Conservation (phyloP, 169 alveolate species). For the Plasmodium relictum region DNA sequence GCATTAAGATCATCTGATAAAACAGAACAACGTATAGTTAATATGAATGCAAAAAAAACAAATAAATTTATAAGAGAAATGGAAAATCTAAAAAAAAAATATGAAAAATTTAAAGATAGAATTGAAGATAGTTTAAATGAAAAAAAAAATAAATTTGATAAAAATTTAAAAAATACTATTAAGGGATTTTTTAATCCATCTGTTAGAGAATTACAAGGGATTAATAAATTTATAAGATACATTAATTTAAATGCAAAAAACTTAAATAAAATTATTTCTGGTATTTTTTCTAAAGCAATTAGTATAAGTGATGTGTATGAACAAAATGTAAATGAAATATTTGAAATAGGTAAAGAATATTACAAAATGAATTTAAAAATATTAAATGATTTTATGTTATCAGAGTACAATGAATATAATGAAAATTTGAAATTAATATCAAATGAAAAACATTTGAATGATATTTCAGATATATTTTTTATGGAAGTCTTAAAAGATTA, state of each 20-base stretch:
- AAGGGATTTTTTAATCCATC: constrained; percentile 31
- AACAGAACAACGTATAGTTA: constrained; percentile 23
- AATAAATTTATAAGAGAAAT: constrained; percentile 26
- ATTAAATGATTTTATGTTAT: constrained; percentile 7
- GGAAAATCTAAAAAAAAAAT: constrained; percentile 36
- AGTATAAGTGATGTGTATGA: constrained; percentile 59
- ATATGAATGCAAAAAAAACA: constrained; percentile 37
- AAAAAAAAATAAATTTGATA: constrained; percentile 40
- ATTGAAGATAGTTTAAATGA: constrained; percentile 32
- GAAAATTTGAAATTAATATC: constrained; percentile 33
- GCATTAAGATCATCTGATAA: constrained; percentile 16
- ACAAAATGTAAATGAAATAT: constrained; percentile 35
- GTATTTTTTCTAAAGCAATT: constrained; percentile 47
- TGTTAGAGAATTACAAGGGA: constrained; percentile 47
- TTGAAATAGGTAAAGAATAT: constrained; percentile 53
- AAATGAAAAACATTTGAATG: constrained; percentile 65
- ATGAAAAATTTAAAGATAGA: constrained; percentile 28
- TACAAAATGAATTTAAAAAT: constrained; percentile 33
- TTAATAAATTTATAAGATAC: constrained; percentile 33
- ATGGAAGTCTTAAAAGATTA: constrained; percentile 58
- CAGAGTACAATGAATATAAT: constrained; percentile 35
- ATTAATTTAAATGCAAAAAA: constrained; percentile 48
- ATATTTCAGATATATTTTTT: constrained; percentile 35
- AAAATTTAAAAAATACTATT: constrained; percentile 15
- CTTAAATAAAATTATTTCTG: constrained; percentile 35